phyloP scores from a whole-genome alignment of 1,139 yeast species.

The Candida smagusa region DNA sequence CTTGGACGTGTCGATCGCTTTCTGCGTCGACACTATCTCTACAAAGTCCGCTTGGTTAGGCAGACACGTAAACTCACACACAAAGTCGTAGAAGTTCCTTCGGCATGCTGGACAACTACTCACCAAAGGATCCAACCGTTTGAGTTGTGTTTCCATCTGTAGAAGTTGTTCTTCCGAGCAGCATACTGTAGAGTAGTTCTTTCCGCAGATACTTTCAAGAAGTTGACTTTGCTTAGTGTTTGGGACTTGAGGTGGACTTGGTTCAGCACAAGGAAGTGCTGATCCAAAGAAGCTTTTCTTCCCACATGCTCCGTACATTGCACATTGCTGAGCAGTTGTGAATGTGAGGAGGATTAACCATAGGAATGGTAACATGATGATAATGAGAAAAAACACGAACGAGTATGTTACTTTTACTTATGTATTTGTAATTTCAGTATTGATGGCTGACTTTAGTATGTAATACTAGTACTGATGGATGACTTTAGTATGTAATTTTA shows the following conservation, averaged over 20 bases:
- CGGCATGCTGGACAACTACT: conserved; percentile 95
- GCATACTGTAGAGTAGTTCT: conserved; percentile 32
- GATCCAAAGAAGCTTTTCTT: conserved; percentile 76
- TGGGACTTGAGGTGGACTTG: conserved; percentile 37
- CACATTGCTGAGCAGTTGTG: conserved; percentile 29
- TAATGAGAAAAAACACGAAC: too few relatives aligned
- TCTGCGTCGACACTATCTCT: conserved; percentile 55
- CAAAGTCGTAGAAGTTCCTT: conserved; percentile 77
- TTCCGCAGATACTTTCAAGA: conserved; percentile 67
- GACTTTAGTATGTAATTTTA: too few relatives aligned
- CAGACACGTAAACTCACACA: conserved; percentile 89
- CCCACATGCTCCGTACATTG: conserved; percentile 70
- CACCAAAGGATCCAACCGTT: conserved; percentile 74
- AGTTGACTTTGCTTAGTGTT: conserved; percentile 35
- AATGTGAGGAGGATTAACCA: too few relatives aligned
- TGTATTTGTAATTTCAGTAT: too few relatives aligned
- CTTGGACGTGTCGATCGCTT: conserved; percentile 49
- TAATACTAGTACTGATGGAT: too few relatives aligned
- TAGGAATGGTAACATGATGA: too few relatives aligned
- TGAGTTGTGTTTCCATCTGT: conserved; percentile 48
- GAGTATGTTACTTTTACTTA: too few relatives aligned
- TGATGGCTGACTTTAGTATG: too few relatives aligned
- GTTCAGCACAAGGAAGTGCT: conserved; percentile 73
- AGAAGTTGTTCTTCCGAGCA: conserved; percentile 38
- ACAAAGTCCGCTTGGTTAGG: conserved; percentile 77